Evolutionary conservation across 2,329 filamentous ascomycete genomes (phyloP), one percentile per base, ranked within the genome.

Genomic region (Stagonosporopsis chrysanthemi): DNA sequence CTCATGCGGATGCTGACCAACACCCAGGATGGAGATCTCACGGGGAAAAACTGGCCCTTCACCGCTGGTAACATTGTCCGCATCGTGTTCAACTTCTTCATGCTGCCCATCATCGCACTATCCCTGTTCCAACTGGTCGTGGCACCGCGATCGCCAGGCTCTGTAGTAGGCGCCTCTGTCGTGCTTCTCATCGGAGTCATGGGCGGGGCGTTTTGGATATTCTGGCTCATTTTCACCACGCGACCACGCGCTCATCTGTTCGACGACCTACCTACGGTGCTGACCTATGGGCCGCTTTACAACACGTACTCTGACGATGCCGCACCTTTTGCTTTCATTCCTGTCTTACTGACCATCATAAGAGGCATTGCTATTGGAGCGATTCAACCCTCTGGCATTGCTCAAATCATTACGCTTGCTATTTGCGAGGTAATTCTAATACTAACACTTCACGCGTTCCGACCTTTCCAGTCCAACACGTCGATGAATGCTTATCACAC

Each of bases 401-500:
- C 92, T 2, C 95, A 99, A 77, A 86, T 99, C 54, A 90, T 97
- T 23, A 82, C 98, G 40, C 84, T 99, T 36, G 93, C 93, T 24
- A 94, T 97, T 52, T 97, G 93, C 76, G 95, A 99, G 78, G 90
- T 98, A 61, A 89, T 97, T 31, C 87, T 93, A 57, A 87, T 97
- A 33, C 82, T 98, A 41, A 94, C 93, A 0, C 80, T 98, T 4
- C 88, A 95, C 67, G 91, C 92, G 7, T 96, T 98, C 79, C 88
- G 90, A 15, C 95, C 95, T 0, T 99, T 96, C 70, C 89, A 94
- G 59, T 88, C 88, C 2, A 88, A 93, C 22, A 98, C 95, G 0
- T 97, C 94, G 26, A 99, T 99, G 95, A 98, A 98, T 72, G 87
- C 91, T 9, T 97, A 97, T 66, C 93, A 98, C 69, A 91, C 90